Evolutionary conservation across 768 basidiomycete species (phyloP).

Genomic region (Phanerodontia chrysosporium): DNA sequence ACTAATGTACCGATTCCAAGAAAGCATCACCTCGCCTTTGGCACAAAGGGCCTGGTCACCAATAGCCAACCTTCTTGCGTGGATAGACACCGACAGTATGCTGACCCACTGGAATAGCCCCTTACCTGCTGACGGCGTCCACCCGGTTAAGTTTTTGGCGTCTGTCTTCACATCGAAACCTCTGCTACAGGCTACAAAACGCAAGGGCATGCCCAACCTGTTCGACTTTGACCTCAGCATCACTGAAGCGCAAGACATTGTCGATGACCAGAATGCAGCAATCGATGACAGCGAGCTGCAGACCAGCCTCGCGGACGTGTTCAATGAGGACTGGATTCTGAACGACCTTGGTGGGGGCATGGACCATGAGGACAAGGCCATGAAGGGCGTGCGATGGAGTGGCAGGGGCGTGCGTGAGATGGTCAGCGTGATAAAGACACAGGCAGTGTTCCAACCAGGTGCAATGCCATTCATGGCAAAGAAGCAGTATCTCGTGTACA

Average conservation of each 20-base stretch:
- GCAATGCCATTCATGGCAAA: slow-evolving; percentile 82
- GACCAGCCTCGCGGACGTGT: slow-evolving; percentile 19
- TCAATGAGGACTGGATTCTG: slow-evolving; percentile 69
- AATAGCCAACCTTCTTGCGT: slow-evolving; percentile 76
- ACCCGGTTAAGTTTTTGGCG: slow-evolving; percentile 54
- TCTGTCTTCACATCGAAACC: slow-evolving; percentile 27
- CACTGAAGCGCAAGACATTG: slow-evolving; percentile 23
- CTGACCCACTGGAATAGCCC: slow-evolving; percentile 79
- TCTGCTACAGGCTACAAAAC: slow-evolving; percentile 35
- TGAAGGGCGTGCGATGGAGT: slow-evolving; percentile 17
- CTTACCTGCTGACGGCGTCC: slow-evolving; percentile 63
- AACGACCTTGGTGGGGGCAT: slow-evolving; percentile 65
- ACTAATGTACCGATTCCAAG: slow-evolving; percentile 61
- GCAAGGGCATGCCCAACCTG: slow-evolving; percentile 36
- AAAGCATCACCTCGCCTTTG: slow-evolving; percentile 39
- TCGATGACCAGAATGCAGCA: slow-evolving; percentile 28
- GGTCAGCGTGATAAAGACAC: slow-evolving; percentile 92
- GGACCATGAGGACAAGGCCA: slow-evolving; percentile 39
- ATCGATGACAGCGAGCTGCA: slow-evolving; percentile 23
- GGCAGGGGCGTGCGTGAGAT: slow-evolving; percentile 61
- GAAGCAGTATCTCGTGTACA: slow-evolving; percentile 90
- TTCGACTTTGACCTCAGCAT: slow-evolving; percentile 40
- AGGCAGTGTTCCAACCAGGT: slow-evolving; percentile 88
- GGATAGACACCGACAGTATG: slow-evolving; percentile 74
- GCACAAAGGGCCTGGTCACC: slow-evolving; percentile 83